Evolutionary conservation across 2,329 filamentous ascomycete genomes (phyloP).

Genomic region (Venturia aucupariae): DNA sequence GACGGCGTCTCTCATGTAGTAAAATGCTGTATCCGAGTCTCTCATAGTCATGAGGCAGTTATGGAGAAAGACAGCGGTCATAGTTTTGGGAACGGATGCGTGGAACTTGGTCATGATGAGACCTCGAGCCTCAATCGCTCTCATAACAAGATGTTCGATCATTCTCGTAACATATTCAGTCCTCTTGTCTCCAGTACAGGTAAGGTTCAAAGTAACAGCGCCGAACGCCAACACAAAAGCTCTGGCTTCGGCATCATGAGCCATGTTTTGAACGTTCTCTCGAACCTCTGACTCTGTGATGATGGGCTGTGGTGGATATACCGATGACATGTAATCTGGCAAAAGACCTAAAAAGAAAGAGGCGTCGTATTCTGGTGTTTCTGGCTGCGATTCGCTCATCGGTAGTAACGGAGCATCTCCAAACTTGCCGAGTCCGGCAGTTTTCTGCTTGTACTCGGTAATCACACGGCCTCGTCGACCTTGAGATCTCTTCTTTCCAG

Average conservation of each 20-base stretch:
- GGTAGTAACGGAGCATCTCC: conserved; percentile 18
- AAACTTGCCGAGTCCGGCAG: conserved; percentile 14
- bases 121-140: conserved; percentile 29
- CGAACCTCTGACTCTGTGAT: conserved; percentile 34
- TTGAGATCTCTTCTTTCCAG: conserved; percentile 29
- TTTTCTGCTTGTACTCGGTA: conserved; percentile 31
- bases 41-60: conserved; percentile 43
- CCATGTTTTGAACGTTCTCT: conserved; percentile 28
- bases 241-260: conserved; percentile 28
- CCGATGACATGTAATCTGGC: conserved; percentile 34
- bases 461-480: conserved; percentile 33
- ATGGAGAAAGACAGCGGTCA: conserved; percentile 46
- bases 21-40: conserved; percentile 40
- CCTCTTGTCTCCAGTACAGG: conserved; percentile 25
- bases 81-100: conserved; percentile 37
- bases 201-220: conserved; percentile 37
- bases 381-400: conserved; percentile 17
- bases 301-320: conserved; percentile 41
- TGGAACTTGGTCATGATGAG: conserved; percentile 32
- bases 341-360: conserved; percentile 35
- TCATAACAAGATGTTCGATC: conserved; percentile 27
- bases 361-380: conserved; percentile 18
- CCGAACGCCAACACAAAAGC: conserved; percentile 39
- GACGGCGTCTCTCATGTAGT: conserved; percentile 43
- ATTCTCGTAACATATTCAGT: conserved; percentile 25